These are phyloP conservation scores for Eutreptiella sp. DNA, from an alignment of 208 protist genomes.

Conservation along the genomic window DNA sequence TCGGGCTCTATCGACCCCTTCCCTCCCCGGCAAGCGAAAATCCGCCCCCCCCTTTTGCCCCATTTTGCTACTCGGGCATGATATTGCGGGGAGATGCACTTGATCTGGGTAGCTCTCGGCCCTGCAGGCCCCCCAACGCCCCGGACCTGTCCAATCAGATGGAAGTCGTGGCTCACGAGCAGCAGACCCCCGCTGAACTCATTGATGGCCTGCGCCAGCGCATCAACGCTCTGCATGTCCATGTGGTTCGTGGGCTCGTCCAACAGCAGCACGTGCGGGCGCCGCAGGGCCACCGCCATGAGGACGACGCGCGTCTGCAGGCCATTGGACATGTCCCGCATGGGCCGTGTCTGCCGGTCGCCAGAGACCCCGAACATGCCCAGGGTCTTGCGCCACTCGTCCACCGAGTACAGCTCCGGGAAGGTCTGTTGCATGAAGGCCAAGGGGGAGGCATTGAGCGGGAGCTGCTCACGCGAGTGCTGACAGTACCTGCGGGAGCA, in stretches of 20 bases:
- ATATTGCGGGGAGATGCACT: no score
- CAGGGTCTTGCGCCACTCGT: slow-evolving; percentile 47
- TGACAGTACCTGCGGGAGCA: no score
- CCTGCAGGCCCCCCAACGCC: no score
- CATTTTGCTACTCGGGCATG: no score
- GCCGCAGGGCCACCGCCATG: slow-evolving; percentile 41
- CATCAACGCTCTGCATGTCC: slow-evolving; percentile 68
- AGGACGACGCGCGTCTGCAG: slow-evolving; percentile 66
- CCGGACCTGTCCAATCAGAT: slow-evolving; percentile 46
- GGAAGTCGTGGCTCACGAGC: slow-evolving; percentile 67
- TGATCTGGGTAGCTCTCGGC: no score
- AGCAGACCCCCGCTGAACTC: slow-evolving; percentile 55
- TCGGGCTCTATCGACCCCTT: no score
- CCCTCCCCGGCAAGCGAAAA: no score
- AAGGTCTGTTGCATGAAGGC: slow-evolving; percentile 25
- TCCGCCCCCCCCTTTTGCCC: no score
- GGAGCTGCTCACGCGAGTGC: slow-evolving; percentile 59
- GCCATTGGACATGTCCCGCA: slow-evolving; percentile 52
- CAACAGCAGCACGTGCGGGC: slow-evolving; percentile 69
- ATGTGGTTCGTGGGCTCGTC: slow-evolving; percentile 80
- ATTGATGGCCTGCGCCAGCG: slow-evolving; percentile 42
- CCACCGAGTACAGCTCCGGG: slow-evolving; percentile 38
- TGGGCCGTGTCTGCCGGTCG: slow-evolving; percentile 37
- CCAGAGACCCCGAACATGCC: slow-evolving; percentile 59
- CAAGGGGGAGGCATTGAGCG: slow-evolving; percentile 44